Base-by-base conservation (phyloP, 225 moss, liverwort and hornwort genomes). In the Lunularia cruciata region DNA sequence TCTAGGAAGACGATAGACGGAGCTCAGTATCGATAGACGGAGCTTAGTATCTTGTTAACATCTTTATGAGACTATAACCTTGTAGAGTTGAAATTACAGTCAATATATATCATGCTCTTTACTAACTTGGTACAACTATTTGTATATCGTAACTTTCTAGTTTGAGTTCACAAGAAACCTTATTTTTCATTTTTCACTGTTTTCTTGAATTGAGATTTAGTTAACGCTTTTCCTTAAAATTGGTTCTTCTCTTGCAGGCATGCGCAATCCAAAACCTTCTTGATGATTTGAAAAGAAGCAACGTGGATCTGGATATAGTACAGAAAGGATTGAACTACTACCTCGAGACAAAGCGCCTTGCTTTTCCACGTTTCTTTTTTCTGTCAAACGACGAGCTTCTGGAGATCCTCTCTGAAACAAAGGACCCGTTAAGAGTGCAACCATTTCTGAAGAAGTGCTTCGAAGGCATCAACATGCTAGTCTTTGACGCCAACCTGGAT, bases 371-470 rank as follows among this genome's bases (percentile, higher is more conserved):
- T 13, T 94, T 94, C 63, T 94, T 83, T 71, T 90, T 93, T 60
- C 74, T 93, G 18, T 93, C 92, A 16, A 92, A 92, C 54, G 92
- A 92, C 18, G 92, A 92, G n/a, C 73, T 92, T 46, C 73, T 92
- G 42, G 94, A 94, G 76, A 94, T 94, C 22, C 65, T 94, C 5
- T 89, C 94, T 0, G 94, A 94, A 38, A 91, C 91, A 1, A 91
- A 89, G 76, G 94, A 94, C 39, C 94, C 94, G 3, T 73, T 94
- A 22, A 70, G 86, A 1, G 94, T 91, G 0, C 94, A 94, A 73
- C 94, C 94, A 1, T 91, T 86, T 49, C 69, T 94, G 27, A 94
- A 94, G 31, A 94, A 94, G 65, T 89, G 89, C 51, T 94, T 94
- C 60, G 94, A 94, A 76, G 94, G 94, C 23, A 94, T 91, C 8